Base-by-base conservation (phyloP, 768 basidiomycete genomes). In the Calocera cornea region DNA sequence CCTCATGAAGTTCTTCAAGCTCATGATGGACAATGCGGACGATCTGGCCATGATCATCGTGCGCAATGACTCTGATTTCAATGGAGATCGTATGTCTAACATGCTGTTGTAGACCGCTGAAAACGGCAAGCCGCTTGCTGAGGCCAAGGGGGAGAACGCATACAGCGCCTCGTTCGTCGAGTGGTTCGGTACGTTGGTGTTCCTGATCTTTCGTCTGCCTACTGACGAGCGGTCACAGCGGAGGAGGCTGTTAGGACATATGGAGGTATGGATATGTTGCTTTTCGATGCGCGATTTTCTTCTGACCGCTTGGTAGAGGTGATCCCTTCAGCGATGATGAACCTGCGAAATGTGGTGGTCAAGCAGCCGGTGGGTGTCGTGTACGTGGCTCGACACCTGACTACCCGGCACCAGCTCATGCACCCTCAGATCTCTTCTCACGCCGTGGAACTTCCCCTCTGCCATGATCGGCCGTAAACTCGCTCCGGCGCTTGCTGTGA, bases 391-490 rank as follows among this genome's bases (percentile, higher is more conserved):
- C 31, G 33, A 27, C 49, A 8, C 50, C 67, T 69, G 14, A 72
- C 71, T 33, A 71, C 36, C 34, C 29, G 34, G 19, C 34, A 24
- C 36, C 34, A 64, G 1, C 65, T 66, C 47, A 67, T 24, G 36
- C 19, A 16, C 24, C 49, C 67, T 41, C 33, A 92, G 90, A 10
- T 87, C 87, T 5, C 89, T 92, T 70, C 71, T 91, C 44, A 90
- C 89, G 0, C 89, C 89, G 38, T 90, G 90, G 91, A 94, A 97
- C 77, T 97, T 97, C 79, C 95, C 95, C 1, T 92, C 89, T 29
- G 91, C 92, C 0, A 95, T 95, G 92, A 76, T 73, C 47, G 75
- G 54, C 54, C 54, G 78, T 63, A 78, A 77, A 70, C 67, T 76
- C 47, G 74, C 72, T 17, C 77, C 76, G 10, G 75, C 72, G 24